Percentiles rank a stretch among this genome's conserved stretches.
These are phyloP conservation scores for Rhodotorula paludigena DNA, from an alignment of 768 basidiomycete genomes.

Conservation along the genomic window DNA sequence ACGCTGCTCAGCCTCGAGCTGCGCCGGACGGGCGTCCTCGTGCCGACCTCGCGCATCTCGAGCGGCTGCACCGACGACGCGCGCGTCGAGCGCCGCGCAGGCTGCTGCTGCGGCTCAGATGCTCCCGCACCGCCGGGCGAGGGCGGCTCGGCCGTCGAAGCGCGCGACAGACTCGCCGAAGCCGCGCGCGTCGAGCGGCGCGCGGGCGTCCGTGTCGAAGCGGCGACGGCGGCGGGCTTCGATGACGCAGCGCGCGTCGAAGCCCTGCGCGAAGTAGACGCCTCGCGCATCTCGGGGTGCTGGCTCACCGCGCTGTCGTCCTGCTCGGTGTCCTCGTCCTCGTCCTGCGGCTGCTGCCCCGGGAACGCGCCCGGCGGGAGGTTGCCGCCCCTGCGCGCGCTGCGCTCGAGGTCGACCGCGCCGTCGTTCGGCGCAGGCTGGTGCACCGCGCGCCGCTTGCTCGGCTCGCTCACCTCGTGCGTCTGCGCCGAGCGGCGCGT, in stretches of 20 bases:
- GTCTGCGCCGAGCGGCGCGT: neutral
- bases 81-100: neutral
- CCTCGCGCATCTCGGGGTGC: neutral
- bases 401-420: neutral
- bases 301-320: neutral
- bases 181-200: neutral
- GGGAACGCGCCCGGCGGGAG: slow-evolving; percentile 29
- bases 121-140: neutral
- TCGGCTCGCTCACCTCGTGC: neutral
- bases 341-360: neutral
- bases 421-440: neutral
- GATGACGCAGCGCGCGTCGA: too few relatives aligned
- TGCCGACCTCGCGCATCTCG: too few relatives aligned
- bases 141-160: neutral
- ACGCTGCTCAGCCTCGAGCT: slow-evolving; percentile 16
- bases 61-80: neutral
- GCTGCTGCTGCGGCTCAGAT: neutral
- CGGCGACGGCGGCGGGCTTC: neutral
- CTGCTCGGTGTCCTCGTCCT: neutral
- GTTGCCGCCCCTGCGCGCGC: neutral
- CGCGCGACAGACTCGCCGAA: neutral
- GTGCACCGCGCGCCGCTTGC: slow-evolving; percentile 16
- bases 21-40: neutral
- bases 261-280: neutral
- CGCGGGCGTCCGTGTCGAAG: neutral